Evolutionary conservation across 768 basidiomycete species (phyloP), one percentile per base, ranked within the genome.

Genomic region (Podaxis sp.): DNA sequence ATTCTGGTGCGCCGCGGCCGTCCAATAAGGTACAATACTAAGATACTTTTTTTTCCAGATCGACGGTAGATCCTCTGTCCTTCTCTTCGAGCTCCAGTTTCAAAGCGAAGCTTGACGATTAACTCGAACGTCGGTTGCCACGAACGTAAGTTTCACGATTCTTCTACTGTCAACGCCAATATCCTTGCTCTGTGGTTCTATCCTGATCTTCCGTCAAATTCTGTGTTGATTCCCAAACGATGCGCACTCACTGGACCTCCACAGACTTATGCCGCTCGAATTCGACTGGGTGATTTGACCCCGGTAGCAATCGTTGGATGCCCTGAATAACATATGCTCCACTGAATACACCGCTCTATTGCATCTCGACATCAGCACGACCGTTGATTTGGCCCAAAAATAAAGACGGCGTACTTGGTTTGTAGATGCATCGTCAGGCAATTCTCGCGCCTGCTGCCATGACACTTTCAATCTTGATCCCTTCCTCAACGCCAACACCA

Each of bases 201-300:
- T 63, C 38, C 61, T 63, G 40, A 15, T 48, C 26, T 26, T 51
- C 9, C 17, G 17, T 63, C 33, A 63, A 46, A 19, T 24, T 39
- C 13, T n/a, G 15, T 6, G n/a, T 8, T 4, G 11, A 38, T 12
- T 26, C 5, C 13, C 19, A 52, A 13, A 3, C 2, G 7, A 26
- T 22, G 17, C 2, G 8, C 22, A 63, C 61, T 28, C 28, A 63
- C 61, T 28, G 42, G n/a, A 63, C 61, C 36, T 42, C 40, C 5
- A 63, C 61, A 17, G 44, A 57, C 46, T 63, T 63, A 38, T 63
- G 61, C 33, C 61, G 61, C 55, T 63, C 61, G 36, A 63, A 63
- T 42, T 63, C 61, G 33, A 56, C 55, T 15, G 33, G 30, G 19
- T 39, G n/a, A 38, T 33, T 53, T 22, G 54, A 56, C 17, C 53